Base-by-base conservation (phyloP, 371 early-diverging fungal genomes). In the Mucor sp. region DNA sequence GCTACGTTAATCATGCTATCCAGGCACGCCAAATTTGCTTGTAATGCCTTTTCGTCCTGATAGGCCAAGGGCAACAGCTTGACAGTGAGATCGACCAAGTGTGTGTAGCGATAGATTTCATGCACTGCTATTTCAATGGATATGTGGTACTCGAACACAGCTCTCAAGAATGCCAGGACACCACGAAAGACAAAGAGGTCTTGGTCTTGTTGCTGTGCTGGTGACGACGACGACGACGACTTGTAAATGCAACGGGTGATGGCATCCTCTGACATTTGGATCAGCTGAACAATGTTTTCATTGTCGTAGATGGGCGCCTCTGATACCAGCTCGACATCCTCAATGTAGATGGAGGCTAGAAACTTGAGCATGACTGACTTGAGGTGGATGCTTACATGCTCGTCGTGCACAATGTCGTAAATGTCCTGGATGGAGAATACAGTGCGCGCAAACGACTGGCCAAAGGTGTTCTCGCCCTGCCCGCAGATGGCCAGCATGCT, bases 401-500 rank as follows among this genome's bases (percentile, higher is more conserved):
- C 21, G 47, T 70, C 59, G 21, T 74, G 55, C 6, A 76, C 58
- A 0, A 74, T 43, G 6, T 62, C 30, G 21, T 66, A 62, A 12
- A 81, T 63, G 27, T 77, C 75, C 17, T 70, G 62, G 27, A 78
- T 70, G 1, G 69, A 67, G 58, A 81, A 74, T 1, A 79, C 65
- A 0, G 79, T 79, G 9, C 74, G 71, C 35, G 82, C 78, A 74
- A 79, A 79, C 68, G 83, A 76, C 64, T 87, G 85, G 9, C 79
- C 77, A 71, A 82, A 80, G 8, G 76, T 74, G 48, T 85, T 87
- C 43, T 81, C 83, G 8, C 81, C 83, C 70, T 87, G 82, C 7
- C 81, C 84, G 72, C 85, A 84, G 12, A 81, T 60, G 11, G 81
- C 66, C 15, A 86, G 55, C 17, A 84, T 56, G 39, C 75, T 75